Evolutionary conservation across 192 early-diverging fungal genomes (phyloP).

Genomic region (Entomortierella parvispora): DNA sequence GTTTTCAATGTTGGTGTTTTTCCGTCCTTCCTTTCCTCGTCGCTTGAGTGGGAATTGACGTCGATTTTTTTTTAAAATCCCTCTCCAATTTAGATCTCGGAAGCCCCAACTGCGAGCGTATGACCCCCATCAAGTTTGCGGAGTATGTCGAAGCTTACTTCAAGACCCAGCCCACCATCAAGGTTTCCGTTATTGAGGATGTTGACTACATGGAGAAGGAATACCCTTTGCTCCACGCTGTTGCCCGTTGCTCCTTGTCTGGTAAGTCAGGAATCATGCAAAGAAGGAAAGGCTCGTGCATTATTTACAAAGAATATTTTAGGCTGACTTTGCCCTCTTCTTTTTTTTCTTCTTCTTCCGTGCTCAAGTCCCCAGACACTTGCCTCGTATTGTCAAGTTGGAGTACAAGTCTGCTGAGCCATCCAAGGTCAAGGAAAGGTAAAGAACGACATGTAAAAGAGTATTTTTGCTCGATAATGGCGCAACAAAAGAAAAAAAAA

Average conservation of each 20-base stretch:
- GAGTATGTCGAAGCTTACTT: slow-evolving; percentile 76
- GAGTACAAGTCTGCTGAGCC: slow-evolving; percentile 78
- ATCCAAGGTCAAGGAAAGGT: slow-evolving; percentile 81
- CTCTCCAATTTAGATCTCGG: slow-evolving; percentile 71
- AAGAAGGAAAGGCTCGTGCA: too few species aligned
- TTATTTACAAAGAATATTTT: not conserved
- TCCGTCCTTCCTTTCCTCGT: not conserved
- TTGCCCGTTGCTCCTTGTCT: slow-evolving; percentile 73
- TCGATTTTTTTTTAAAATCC: not conserved
- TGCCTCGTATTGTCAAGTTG: slow-evolving; percentile 70
- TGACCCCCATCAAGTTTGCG: slow-evolving; percentile 81
- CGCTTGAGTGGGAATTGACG: not conserved
- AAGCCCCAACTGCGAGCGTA: slow-evolving; percentile 86
- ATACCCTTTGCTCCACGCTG: slow-evolving; percentile 86
- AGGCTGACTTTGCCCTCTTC: not conserved
- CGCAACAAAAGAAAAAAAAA: too few species aligned
- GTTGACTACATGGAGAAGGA: slow-evolving; percentile 76
- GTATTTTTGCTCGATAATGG: slow-evolving; percentile 12
- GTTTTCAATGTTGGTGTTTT: not conserved
- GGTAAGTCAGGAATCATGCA: too few species aligned
- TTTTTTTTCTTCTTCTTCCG: slow-evolving; percentile 1
- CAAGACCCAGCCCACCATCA: slow-evolving; percentile 60
- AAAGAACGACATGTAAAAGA: slow-evolving; percentile 10
- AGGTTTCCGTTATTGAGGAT: slow-evolving; percentile 74
- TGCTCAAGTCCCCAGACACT: slow-evolving; percentile 67